Evolutionary conservation across 345 rosid species (phyloP), one percentile per base, ranked within the genome.

Genomic region (Hibiscus syriacus): DNA sequence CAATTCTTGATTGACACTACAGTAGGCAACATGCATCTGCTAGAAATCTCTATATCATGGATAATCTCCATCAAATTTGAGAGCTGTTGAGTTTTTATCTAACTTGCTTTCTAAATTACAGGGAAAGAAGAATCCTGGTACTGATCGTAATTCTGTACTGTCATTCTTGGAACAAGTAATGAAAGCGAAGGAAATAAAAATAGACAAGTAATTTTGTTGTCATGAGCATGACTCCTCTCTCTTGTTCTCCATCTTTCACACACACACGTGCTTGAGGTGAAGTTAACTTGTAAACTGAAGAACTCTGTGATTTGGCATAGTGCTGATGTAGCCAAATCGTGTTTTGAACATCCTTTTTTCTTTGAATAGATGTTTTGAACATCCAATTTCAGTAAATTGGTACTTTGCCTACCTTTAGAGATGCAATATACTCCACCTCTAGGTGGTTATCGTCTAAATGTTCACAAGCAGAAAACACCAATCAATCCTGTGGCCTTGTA

Each of bases 61-160:
- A 22, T 25, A 16, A 36, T 69, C 22, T 48, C 17, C 58, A 22
- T 29, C 2, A 19, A 45, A 12, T 14, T 53, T 67, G 17, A 0
- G 10, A 53, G 60, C 11, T 13, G 8, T 29, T 49, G 13, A 7
- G 23, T 50, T 20, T 43, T 68, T 26, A n/a, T 55, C 63, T 46
- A 8, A 74, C 62, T 27, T 64, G 19, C 27, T 38, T 56, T 2
- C 64, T 60, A n/a, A 68, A 39, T 77, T 76, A 56, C 86, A 93
- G 98, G 98, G 98, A 22, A 93, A 89, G 86, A 93, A 79, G 78
- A 90, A 90, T 76, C 98, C 98, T 0, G 92, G 87, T 68, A 90
- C 96, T 4, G 90, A 89, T 84, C 80, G 23, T 43, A 43, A 66
- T 45, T 73, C 96, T 4, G 97, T 93, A 63, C 67, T 68, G 69